Conservation (phyloP, 2,329 filamentous ascomycete species). For the Phialemoniopsis sp. region DNA sequence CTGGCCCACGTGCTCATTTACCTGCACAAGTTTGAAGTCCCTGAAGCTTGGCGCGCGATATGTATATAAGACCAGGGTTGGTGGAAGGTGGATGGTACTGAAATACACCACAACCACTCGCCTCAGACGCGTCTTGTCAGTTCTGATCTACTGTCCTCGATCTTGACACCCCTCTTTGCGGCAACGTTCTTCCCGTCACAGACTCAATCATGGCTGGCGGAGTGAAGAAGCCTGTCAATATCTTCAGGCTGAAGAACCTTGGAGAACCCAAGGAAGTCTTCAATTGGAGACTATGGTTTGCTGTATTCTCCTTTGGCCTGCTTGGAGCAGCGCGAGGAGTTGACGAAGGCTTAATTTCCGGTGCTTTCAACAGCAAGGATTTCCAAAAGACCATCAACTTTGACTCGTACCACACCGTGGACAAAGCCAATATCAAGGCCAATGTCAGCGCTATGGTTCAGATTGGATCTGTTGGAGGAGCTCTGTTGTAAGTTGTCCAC, state of each 20-base stretch:
- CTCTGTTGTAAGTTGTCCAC: constrained; percentile 45
- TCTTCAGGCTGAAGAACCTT: constrained; percentile 61
- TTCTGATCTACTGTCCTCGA: too few relatives aligned
- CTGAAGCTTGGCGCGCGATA: too few relatives aligned
- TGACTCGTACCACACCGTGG: constrained; percentile 41
- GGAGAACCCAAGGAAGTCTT: constrained; percentile 66
- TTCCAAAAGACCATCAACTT: constrained; percentile 59
- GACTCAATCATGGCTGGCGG: constrained; percentile 39
- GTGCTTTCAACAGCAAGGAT: constrained; percentile 60
- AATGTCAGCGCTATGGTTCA: constrained; percentile 82
- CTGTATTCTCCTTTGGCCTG: constrained; percentile 68
- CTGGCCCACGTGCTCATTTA: too few relatives aligned
- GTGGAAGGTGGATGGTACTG: too few relatives aligned
- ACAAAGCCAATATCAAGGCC: constrained; percentile 63
- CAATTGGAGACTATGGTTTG: constrained; percentile 77
- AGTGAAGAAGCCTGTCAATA: constrained; percentile 51
- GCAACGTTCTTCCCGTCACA: constrained; percentile 8
- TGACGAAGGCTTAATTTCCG: constrained; percentile 74
- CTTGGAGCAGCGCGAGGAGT: constrained; percentile 73
- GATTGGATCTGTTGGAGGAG: constrained; percentile 69
- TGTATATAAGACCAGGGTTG: too few relatives aligned
- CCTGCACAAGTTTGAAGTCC: too few relatives aligned
- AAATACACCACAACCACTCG: too few relatives aligned
- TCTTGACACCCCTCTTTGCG: too few relatives aligned
- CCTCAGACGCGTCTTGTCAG: too few relatives aligned